Evolutionary conservation across 2,329 filamentous ascomycete genomes (phyloP).

Genomic region (Fusarium incarnatum): DNA sequence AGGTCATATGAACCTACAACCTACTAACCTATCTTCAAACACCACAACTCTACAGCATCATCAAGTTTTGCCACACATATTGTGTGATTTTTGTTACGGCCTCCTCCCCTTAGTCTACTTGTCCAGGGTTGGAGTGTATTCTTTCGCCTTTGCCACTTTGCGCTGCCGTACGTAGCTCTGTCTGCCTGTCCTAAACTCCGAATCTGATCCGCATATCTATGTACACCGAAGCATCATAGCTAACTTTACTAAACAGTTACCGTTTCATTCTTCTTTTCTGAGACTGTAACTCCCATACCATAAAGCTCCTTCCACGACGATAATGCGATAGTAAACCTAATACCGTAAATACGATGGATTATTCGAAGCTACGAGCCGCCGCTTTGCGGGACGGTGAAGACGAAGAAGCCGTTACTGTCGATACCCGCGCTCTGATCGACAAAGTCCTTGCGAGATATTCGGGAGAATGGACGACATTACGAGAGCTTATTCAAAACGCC

Average conservation of each 20-base stretch:
- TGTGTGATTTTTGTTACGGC: not conserved
- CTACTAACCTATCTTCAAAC: slow-evolving; percentile 2
- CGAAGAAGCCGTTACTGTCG: slow-evolving; percentile 97
- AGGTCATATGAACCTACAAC: slow-evolving; percentile 27
- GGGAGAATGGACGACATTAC: slow-evolving; percentile 89
- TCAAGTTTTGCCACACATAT: slow-evolving; percentile 20
- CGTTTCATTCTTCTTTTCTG: not conserved
- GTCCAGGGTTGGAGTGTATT: not conserved
- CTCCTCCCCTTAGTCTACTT: not conserved
- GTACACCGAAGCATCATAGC: not conserved
- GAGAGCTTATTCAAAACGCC: slow-evolving; percentile 98
- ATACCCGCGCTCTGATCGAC: slow-evolving; percentile 95
- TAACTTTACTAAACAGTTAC: slow-evolving; percentile 5
- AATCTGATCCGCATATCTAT: not conserved
- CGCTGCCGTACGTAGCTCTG: slow-evolving; percentile 35
- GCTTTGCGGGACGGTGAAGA: slow-evolving; percentile 88
- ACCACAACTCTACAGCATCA: slow-evolving; percentile 10
- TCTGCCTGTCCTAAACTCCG: slow-evolving; percentile 30
- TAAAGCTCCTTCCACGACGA: slow-evolving; percentile 1
- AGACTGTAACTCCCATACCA: not conserved
- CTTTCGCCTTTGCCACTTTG: slow-evolving; percentile 21
- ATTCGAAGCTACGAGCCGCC: slow-evolving; percentile 82
- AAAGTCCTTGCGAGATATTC: slow-evolving; percentile 97
- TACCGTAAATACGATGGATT: slow-evolving; percentile 67
- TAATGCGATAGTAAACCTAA: slow-evolving; percentile 36